Evolutionary conservation across 1,284 basidiomycete species (phyloP), one percentile per base, ranked within the genome.

Genomic region (Phylloporus sp.): DNA sequence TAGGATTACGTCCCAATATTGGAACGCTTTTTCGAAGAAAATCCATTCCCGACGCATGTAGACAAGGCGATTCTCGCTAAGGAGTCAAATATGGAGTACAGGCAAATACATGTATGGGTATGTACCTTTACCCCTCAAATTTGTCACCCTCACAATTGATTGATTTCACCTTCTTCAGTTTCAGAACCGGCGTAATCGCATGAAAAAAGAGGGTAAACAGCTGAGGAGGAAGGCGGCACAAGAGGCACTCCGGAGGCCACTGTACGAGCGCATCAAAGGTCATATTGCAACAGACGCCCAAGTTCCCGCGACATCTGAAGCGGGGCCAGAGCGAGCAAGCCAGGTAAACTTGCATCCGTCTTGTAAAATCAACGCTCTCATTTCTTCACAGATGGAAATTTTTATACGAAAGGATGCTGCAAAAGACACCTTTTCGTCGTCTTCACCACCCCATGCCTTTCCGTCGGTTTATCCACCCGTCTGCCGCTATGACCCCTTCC

Each of bases 81-180:
- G 0, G 82, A 84, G 35, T 82, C 83, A 0, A 75, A 80, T 4
- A 89, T 91, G 88, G 74, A 83, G 0, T 79, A 78, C 2, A 73
- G 82, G 1, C 89, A 91, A 71, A 86, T 91, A 1, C 84, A 87
- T 69, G 84, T 88, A 35, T 91, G 89, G 88, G 88, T 88, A 43
- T 10, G 81, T 72, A n/a, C 19, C n/a, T n/a, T n/a, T 35, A 4
- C 23, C 20, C 14, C 6, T 11, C 8, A 7, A 11, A 41, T 8
- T 25, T 14, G 8, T n/a, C 4, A 1, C 19, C 20, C 5, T 2
- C 27, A 2, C 1, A 25, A 32, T 35, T n/a, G 27, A 64, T 37
- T 4, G 43, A 23, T 20, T 19, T 43, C 5, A 25, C 1, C 10
- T 11, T 45, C 4, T 15, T 0, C 7, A 74, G 73, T 74, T 74